Conservation (phyloP, 192 early-diverging fungal genomes). For the Backusella mclennaniae region DNA sequence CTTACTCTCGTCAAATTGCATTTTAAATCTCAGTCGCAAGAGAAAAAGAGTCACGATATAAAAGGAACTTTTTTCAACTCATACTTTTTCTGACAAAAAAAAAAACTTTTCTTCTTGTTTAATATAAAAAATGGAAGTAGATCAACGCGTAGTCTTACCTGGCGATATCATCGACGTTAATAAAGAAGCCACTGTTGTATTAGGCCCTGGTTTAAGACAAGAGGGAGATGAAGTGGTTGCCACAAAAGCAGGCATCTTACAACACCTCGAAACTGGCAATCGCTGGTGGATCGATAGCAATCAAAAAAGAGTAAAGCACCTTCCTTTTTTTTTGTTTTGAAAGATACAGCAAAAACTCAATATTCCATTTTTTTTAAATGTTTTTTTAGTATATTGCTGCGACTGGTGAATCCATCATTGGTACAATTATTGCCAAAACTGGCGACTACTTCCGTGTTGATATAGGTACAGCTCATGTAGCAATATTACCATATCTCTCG, state of each 20-base stretch:
- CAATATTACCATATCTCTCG: slow-evolving; percentile 72
- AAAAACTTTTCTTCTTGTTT: neutral
- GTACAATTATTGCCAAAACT: slow-evolving; percentile 64
- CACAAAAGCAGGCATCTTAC: slow-evolving; percentile 73
- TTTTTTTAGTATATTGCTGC: slow-evolving; percentile 78
- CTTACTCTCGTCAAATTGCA: no score
- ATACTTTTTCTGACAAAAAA: neutral
- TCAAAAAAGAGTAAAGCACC: slow-evolving; percentile 64
- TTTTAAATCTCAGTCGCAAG: no score
- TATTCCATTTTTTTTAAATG: neutral
- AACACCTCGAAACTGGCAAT: slow-evolving; percentile 43
- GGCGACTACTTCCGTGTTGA: slow-evolving; percentile 88
- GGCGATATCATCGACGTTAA: slow-evolving; percentile 47
- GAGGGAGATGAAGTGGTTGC: slow-evolving; percentile 60
- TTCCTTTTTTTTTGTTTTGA: neutral
- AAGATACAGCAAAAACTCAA: neutral
- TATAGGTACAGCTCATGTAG: slow-evolving; percentile 90
- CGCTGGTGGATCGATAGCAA: slow-evolving; percentile 79
- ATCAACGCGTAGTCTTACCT: slow-evolving; percentile 48
- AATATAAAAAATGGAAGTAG: neutral
- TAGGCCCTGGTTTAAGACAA: slow-evolving; percentile 85
- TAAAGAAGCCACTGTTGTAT: slow-evolving; percentile 43
- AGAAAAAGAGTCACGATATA: no score
- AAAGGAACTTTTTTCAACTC: no score
- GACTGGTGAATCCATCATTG: slow-evolving; percentile 85